These are phyloP conservation scores for Adansonia gregorii DNA, from an alignment of 441 rosid genomes.

Conservation along the genomic window DNA sequence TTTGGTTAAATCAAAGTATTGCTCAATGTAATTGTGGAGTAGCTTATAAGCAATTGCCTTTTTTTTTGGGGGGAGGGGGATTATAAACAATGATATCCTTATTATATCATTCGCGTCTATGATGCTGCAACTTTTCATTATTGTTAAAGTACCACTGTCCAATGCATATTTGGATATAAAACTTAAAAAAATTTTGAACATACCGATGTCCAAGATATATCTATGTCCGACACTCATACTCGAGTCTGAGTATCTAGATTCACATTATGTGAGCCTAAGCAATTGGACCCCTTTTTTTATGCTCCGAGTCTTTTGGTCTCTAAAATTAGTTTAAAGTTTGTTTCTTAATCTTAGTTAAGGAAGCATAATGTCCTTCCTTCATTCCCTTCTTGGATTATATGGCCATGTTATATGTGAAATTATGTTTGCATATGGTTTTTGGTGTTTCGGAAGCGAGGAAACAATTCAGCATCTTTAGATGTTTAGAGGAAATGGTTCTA, in stretches of 20 bases:
- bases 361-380: not conserved
- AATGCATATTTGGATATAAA: not conserved
- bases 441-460: not conserved
- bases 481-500: not conserved
- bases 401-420: not conserved
- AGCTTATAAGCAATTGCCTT: constrained; percentile 27
- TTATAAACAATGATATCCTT: constrained; percentile 1
- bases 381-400: not conserved
- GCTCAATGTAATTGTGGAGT: constrained; percentile 24
- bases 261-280: too few relatives aligned
- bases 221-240: too few relatives aligned
- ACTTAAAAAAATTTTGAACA: too few relatives aligned
- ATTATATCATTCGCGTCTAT: not conserved
- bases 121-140: too few relatives aligned
- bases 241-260: too few relatives aligned
- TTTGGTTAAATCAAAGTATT: constrained; percentile 27
- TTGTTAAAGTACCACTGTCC: too few relatives aligned
- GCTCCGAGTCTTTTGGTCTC: not conserved
- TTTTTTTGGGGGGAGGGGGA: not conserved
- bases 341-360: not conserved
- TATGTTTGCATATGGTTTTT: not conserved
- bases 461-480: not conserved
- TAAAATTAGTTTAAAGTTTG: not conserved
- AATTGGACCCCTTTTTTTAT: too few relatives aligned
- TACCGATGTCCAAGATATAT: too few relatives aligned